Evolutionary conservation across 1,284 basidiomycete genomes (phyloP).

Genomic region (Puccinia brachypodii): DNA sequence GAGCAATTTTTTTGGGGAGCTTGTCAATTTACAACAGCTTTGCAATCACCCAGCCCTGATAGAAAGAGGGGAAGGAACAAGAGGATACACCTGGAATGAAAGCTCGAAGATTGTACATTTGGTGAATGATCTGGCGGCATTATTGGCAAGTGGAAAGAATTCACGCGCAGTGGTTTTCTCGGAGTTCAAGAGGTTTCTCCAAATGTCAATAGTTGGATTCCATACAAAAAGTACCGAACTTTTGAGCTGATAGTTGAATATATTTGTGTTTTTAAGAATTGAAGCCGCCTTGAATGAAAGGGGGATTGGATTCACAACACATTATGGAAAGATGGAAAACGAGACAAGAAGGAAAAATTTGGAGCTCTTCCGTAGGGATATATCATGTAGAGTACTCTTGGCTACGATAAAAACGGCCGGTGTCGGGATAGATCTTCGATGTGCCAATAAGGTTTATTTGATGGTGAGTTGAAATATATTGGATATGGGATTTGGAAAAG

Average conservation of each 20-base stretch:
- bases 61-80: background rate
- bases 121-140: background rate
- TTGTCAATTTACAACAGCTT: background rate
- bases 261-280: background rate
- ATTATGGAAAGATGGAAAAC: background rate
- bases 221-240: background rate
- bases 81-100: background rate
- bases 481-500: background rate
- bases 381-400: background rate
- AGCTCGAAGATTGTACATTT: constrained; percentile 10
- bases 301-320: background rate
- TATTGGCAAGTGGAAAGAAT: background rate
- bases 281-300: background rate
- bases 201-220: background rate
- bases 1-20: background rate
- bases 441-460: background rate
- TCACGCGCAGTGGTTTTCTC: background rate
- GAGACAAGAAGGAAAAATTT: background rate
- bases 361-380: background rate
- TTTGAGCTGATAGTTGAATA: background rate
- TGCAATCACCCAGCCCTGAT: background rate
- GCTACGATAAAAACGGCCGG: background rate
- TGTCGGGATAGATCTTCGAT: background rate
- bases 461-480: background rate
- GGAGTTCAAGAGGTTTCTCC: background rate